These are phyloP conservation scores for Rhodamnia argentea DNA, from an alignment of 345 rosid genomes.

Conservation along the genomic window DNA sequence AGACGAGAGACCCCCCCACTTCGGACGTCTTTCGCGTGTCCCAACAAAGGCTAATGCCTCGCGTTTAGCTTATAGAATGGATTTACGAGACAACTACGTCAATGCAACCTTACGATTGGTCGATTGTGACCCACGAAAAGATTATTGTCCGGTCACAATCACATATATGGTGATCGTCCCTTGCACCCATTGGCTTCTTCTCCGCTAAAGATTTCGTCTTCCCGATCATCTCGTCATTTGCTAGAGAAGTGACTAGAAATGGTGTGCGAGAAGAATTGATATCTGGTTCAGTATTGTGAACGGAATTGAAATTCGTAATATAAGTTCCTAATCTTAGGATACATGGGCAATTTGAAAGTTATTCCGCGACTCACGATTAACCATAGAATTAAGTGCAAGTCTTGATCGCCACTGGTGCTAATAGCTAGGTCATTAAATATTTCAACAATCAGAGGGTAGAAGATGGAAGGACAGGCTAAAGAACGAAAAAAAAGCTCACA, in stretches of 20 bases:
- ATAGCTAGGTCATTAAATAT: neutral
- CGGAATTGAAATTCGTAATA: neutral
- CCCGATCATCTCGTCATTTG: neutral
- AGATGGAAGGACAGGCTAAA: neutral
- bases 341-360: neutral
- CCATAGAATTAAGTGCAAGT: neutral
- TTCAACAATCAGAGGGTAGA: neutral
- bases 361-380: neutral
- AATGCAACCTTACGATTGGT: neutral
- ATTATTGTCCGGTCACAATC: neutral
- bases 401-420: neutral
- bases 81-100: neutral
- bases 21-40: neutral
- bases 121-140: neutral
- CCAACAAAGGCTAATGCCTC: neutral
- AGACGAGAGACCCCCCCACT: neutral
- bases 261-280: neutral
- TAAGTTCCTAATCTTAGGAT: neutral
- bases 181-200: neutral
- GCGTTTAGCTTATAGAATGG: neutral
- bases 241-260: neutral
- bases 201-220: neutral
- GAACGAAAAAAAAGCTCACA: too few relatives aligned
- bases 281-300: neutral
- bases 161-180: neutral